A percentile compares a stretch with the other conserved stretches of the same genome.
phyloP scores from a whole-genome alignment of 169 alveolate genomes.

The Besnoitia besnoiti region DNA sequence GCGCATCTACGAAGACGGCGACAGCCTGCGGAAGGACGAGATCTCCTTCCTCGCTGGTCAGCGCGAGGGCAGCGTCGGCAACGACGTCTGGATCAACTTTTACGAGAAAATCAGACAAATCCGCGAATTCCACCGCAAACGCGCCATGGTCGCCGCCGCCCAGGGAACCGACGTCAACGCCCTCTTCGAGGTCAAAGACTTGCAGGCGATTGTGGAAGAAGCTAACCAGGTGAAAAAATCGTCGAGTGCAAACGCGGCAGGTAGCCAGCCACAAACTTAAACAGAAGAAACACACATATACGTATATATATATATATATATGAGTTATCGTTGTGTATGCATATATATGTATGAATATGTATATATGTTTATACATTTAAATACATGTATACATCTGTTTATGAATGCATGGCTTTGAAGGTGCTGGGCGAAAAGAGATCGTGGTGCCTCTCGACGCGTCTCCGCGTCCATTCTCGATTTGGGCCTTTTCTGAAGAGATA shows the following conservation, averaged over 20 bases:
- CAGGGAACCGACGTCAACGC: background rate
- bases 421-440: no score
- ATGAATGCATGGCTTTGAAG: no score
- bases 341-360: no score
- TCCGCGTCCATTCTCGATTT: no score
- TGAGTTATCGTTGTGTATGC: background rate
- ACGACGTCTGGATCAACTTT: conserved; percentile 51
- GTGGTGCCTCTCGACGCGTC: no score
- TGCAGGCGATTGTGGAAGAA: conserved; percentile 14
- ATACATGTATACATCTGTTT: no score
- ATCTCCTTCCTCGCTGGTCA: background rate
- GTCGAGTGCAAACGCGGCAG: background rate
- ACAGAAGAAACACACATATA: background rate
- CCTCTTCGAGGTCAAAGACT: background rate
- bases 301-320: no score
- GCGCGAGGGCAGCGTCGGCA: conserved; percentile 27
- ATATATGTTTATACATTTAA: background rate
- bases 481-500: no score
- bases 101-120: conserved; percentile 12
- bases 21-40: conserved; percentile 17
- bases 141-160: background rate
- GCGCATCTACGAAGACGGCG: conserved; percentile 9
- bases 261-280: background rate
- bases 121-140: conserved; percentile 2
- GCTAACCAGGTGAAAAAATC: background rate